Percentiles rank a stretch among this genome's conserved stretches.
Conservation (phyloP, 306 rosid species). For the Cucurbita pepo region DNA sequence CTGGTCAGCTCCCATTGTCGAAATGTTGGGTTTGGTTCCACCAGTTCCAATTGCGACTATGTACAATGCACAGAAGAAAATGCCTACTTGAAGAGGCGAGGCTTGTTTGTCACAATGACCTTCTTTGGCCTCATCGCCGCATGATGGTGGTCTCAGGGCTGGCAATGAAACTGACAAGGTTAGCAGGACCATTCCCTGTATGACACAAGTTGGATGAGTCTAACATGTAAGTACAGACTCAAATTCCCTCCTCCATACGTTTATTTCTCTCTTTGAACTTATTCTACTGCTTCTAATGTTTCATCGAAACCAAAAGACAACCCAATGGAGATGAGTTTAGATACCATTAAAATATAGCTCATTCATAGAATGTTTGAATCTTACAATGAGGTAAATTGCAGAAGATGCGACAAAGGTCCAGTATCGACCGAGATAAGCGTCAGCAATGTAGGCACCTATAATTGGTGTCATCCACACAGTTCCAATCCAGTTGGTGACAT, state of each 20-base stretch:
- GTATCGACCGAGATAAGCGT: constrained; percentile 51
- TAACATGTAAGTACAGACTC: not conserved
- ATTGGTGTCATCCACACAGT: constrained; percentile 55
- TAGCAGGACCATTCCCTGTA: constrained; percentile 53
- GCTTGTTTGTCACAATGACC: constrained; percentile 24
- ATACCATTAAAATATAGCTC: not conserved
- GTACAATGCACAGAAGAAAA: constrained; percentile 53
- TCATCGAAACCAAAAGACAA: not conserved
- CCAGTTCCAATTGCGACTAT: constrained; percentile 59
- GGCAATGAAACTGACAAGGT: constrained; percentile 54
- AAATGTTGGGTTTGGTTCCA: constrained; percentile 79
- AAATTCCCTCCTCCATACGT: not conserved
- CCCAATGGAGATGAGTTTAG: too few relatives aligned
- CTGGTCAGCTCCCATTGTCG: constrained; percentile 89
- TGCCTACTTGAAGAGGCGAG: constrained; percentile 35
- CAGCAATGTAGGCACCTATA: constrained; percentile 52
- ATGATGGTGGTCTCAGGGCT: constrained; percentile 49
- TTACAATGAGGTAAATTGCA: constrained; percentile 41
- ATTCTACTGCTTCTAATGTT: not conserved
- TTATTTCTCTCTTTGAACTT: not conserved
- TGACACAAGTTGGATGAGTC: not conserved
- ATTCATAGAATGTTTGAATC: not conserved
- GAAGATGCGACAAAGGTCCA: constrained; percentile 50
- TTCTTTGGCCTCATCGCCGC: constrained; percentile 11
- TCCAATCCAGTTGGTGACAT: constrained; percentile 60